Base-by-base conservation (phyloP, 345 rosid species). In the Populus davidiana region DNA sequence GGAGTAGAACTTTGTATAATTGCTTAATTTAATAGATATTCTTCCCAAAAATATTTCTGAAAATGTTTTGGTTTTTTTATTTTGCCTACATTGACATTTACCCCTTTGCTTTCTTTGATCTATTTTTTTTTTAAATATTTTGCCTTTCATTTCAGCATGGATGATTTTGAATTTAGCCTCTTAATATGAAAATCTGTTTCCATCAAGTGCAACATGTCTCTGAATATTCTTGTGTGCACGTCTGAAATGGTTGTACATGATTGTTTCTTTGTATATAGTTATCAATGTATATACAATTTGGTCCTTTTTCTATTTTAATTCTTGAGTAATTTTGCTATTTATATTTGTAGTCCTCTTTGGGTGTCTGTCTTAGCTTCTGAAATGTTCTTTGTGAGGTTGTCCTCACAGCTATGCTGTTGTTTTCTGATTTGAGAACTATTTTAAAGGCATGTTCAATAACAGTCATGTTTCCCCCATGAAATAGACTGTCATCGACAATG, bases 1-100 rank as follows among this genome's bases (percentile, higher is more conserved):
- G 99, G 79, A 82, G 70, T 74, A 38, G 20, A 54, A 8, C 54
- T 70, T 62, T 29, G 8, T 65, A 31, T 49, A 35, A 33, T 69
- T 78, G 50, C 27, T 68, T 35, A 23, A 67, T 27, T 38, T 69
- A n/a, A 27, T 2, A 23, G 11, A 33, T 49, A 10, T 52, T 64
- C 16, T 14, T 73, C 66, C 27, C n/a, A 23, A 21, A 35, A 17
- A 59, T 59, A 59, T 59, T 59, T 59, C 13, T 59, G 14, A 11
- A 11, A n/a, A 39, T 61, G 27, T 23, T 56, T 23, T 72, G 8
- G 63, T 35, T 50, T 33, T 39, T 13, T 44, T 5, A 21, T 6
- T 31, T 62, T 50, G 27, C 12, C 6, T 29, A 35, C 8, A 31
- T 44, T 17, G 50, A 13, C 29, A 5, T 43, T 63, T 63, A 13